Evolutionary conservation across 2,329 filamentous ascomycete genomes (phyloP).

Genomic region (Metarhizium brunneum): DNA sequence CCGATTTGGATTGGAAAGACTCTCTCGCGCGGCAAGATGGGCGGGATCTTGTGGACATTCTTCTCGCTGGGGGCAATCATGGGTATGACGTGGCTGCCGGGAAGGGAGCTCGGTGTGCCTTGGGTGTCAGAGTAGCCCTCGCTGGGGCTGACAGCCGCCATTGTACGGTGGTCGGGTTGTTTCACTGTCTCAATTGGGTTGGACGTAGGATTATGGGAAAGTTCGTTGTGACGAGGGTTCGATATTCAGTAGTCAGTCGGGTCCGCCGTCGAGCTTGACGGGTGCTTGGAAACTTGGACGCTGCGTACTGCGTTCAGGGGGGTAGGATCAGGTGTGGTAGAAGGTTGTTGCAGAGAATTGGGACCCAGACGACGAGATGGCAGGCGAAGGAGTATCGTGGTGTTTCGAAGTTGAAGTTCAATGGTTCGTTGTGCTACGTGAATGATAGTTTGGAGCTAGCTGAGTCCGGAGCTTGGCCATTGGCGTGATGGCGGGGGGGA

Average conservation of each 20-base stretch:
- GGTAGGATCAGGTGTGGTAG: too few relatives aligned
- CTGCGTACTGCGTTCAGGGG: too few relatives aligned
- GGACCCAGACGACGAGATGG: background rate
- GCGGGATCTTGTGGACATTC: slow-evolving; percentile 39
- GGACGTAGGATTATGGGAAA: background rate
- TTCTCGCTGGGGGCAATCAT: slow-evolving; percentile 16
- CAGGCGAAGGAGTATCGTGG: background rate
- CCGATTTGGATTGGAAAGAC: slow-evolving; percentile 71
- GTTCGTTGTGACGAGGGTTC: too few relatives aligned
- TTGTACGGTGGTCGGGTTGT: slow-evolving; percentile 2
- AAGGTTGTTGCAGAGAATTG: too few relatives aligned
- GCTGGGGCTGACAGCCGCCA: slow-evolving; percentile 19
- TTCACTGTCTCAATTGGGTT: background rate
- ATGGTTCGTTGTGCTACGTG: background rate
- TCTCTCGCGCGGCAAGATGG: slow-evolving; percentile 57
- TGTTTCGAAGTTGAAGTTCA: background rate
- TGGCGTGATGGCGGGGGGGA: too few relatives aligned
- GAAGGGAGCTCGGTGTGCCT: slow-evolving; percentile 8
- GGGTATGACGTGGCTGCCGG: slow-evolving; percentile 8
- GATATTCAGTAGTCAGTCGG: too few relatives aligned
- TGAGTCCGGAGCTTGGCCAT: background rate
- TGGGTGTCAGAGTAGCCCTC: slow-evolving; percentile 10
- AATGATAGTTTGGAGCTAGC: background rate
- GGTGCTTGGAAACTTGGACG: too few relatives aligned
- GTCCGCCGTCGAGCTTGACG: too few relatives aligned